Evolutionary conservation across 208 protist genomes (phyloP), one percentile per base, ranked within the genome.

Genomic region (Perkinsela sp.): DNA sequence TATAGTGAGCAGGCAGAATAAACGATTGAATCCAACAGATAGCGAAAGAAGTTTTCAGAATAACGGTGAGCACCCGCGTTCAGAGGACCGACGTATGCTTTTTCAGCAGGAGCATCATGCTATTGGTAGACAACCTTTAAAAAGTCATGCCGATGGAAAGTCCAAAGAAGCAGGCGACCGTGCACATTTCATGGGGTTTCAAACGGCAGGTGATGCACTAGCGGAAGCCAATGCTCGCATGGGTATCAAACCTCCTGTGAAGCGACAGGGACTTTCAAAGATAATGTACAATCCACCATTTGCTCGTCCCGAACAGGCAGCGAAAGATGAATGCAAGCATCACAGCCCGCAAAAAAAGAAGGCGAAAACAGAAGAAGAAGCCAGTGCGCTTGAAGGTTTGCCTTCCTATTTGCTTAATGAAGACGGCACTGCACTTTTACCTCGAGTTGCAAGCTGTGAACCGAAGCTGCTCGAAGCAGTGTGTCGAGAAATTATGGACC

Each of bases 401-500:
- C 40, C 40, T 6, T 6, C 40, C 40, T 57, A 57, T 22, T 22
- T 57, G 6, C 22, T 57, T 6, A 57, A 57, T 22, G 40, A 57
- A 22, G 40, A 57, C 40, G 40, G 40, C 40, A 57, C 40, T n/a
- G 40, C 40, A 22, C 40, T 57, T 6, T 22, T n/a, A 6, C 40
- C 40, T 6, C 40, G 40, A 6, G 40, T 57, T 22, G 40, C 40
- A 22, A 57, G 40, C 40, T 57, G 40, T 28, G 83, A 88, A 67
- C 75, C 83, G 31, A 80, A 92, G 29, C 72, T 92, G 16, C 84
- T 84, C 16, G 76, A 77, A 31, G 82, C 73, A 1, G 87, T 92
- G 65, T 74, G 83, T 72, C 82, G 84, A 2, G 86, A 92, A 30
- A 90, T 92, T 29, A 75, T 92, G 16, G 84, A 90, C 68, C 79